Conservation (phyloP, 768 basidiomycete species). For the Lactarius sp. region DNA sequence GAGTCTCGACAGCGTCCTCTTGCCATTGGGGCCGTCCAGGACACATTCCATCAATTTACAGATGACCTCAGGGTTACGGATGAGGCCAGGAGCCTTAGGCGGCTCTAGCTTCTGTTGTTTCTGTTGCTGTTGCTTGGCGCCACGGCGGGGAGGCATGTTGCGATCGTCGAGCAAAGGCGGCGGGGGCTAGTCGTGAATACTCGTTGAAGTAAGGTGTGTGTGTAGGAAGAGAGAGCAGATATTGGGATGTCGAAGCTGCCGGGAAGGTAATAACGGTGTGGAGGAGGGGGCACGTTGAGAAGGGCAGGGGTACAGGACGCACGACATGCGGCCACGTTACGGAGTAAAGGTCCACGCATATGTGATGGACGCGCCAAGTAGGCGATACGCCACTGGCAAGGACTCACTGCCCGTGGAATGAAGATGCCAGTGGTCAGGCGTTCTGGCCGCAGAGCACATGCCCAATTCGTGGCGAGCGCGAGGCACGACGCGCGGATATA, state of each 20-base stretch:
- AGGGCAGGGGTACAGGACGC: slow-evolving; percentile 25
- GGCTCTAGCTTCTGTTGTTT: slow-evolving; percentile 36
- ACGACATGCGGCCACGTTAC: slow-evolving; percentile 17
- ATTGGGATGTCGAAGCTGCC: slow-evolving; percentile 14
- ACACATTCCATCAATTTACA: slow-evolving; percentile 48
- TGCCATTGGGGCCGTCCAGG: slow-evolving; percentile 56
- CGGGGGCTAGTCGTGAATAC: neutral
- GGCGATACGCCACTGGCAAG: neutral
- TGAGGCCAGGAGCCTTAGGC: slow-evolving; percentile 49
- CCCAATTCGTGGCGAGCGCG: slow-evolving; percentile 15
- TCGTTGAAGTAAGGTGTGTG: slow-evolving; percentile 1
- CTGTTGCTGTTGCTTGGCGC: slow-evolving; percentile 15
- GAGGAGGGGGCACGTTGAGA: slow-evolving; percentile 25
- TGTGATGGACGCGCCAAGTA: slow-evolving; percentile 10
- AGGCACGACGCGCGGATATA: slow-evolving; percentile 10
- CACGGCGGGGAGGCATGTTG: slow-evolving; percentile 21
- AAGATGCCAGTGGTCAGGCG: neutral
- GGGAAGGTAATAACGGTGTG: slow-evolving; percentile 18
- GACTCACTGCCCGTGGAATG: neutral
- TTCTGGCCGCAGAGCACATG: slow-evolving; percentile 11
- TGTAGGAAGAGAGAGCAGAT: slow-evolving; percentile 19
- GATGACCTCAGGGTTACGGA: slow-evolving; percentile 58
- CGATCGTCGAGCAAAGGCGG: slow-evolving; percentile 5
- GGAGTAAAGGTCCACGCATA: slow-evolving; percentile 6
- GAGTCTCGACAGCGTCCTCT: slow-evolving; percentile 61